Evolutionary conservation across 257 asterid species (phyloP), one percentile per base, ranked within the genome.

Genomic region (Solanum etuberosum): DNA sequence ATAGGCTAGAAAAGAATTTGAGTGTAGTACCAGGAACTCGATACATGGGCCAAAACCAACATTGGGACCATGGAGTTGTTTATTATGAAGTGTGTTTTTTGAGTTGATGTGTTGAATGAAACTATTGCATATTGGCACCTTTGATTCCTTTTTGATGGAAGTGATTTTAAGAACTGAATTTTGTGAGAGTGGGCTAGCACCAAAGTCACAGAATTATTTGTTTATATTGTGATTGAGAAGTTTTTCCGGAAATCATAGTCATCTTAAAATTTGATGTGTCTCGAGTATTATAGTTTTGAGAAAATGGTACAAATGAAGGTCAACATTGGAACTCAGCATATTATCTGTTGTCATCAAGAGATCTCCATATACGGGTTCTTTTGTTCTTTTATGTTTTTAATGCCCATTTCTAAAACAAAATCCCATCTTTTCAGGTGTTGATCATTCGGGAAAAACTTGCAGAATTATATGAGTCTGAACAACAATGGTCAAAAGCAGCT

Each of bases 361-460:
- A 81, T 48, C 68, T 86, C 71, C 51, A 68, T 68, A 31, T 72
- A 54, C 35, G 18, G 40, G 48, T 78, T 87, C 73, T 88, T 70
- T 77, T 57, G 81, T 78, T 37, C 16, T 78, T 57, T 76, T 21
- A 76, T 34, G 61, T 42, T 85, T 85, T 38, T n/a, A 86, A 42
- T 80, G 72, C 88, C 14, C 83, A 73, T 38, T 85, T 82, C 70
- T 31, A 87, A 86, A 61, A 74, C 15, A 84, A 21, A 61, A 83
- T 51, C 12, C 67, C 85, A 29, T 88, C 65, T 35, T 86, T 84
- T 29, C 92, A 97, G 99, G 98, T 96, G 86, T 89, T 97, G 91
- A 92, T 95, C 87, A 96, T 97, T 78, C 92, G 99, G 87, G 99
- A 96, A 90, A 97, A 96, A 87, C 98, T 97, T 78, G 99, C 99